Base-by-base conservation (phyloP, 1,284 basidiomycete species). In the Irpex sp. region DNA sequence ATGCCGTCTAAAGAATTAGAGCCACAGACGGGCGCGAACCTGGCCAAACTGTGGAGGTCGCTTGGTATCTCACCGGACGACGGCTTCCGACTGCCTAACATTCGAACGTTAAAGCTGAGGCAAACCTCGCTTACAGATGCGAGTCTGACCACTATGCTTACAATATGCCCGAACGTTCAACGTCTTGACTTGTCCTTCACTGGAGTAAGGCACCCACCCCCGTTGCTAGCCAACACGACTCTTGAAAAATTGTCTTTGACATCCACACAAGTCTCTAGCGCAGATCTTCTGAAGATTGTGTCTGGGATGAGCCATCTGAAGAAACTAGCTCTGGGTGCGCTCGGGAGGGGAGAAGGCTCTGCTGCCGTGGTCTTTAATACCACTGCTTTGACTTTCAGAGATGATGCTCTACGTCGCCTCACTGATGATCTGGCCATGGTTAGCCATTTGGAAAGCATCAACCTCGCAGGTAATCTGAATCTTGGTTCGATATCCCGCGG, bases 101-200 rank as follows among this genome's bases (percentile, higher is more conserved):
- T 88, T 59, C 81, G 69, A 33, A 83, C 78, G 1, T 73, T 90
- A 33, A 90, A 90, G 68, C 74, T 90, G 11, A 81, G 85, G n/a
- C 81, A 86, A 67, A 78, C 81, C 3, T 68, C 74, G 2, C 70
- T 89, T 50, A 80, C 83, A 3, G 86, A 89, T 61, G 65, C 67
- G 0, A 78, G 83, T 0, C 57, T 89, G 8, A 71, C 72, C 36
- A 67, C 72, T 5, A 70, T 87, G 13, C 68, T 88, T 5, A 67
- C 73, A 0, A 66, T 77, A 13, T 87, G 80, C 63, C 85, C 61
- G 1, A 78, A 79, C 58, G 66, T 90, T 21, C 74, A 72, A 43
- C 81, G 81, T 11, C 74, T 90, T 6, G 88, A 90, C 66, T 65
- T 87, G 7, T 88, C 88, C 0, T 90, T 89, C 72, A 90, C 88